Evolutionary conservation across 1,139 yeast species (phyloP).

Genomic region (Debaryomyces nepalensis): DNA sequence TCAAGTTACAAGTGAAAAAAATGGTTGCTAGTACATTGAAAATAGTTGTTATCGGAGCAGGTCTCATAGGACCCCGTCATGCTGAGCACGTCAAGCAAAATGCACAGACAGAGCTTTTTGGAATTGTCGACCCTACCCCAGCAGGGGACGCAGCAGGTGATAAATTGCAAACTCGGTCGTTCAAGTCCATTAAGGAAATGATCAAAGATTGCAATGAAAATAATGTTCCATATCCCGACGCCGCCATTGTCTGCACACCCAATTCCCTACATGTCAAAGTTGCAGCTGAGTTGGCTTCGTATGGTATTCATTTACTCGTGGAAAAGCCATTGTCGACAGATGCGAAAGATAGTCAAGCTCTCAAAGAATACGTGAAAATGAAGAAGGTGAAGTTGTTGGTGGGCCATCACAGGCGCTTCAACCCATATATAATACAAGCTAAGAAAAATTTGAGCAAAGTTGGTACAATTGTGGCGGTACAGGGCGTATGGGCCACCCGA

Average conservation of each 20-base stretch:
- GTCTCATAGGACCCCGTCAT: constrained; percentile 49
- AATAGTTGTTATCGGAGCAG: constrained; percentile 43
- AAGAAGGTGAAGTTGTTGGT: constrained; percentile 39
- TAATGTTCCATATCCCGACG: constrained; percentile 37
- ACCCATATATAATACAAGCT: constrained; percentile 43
- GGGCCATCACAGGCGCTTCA: constrained; percentile 51
- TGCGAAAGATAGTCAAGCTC: constrained; percentile 39
- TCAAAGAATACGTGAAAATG: constrained; percentile 31
- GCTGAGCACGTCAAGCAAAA: constrained; percentile 36
- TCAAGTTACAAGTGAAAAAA: not conserved
- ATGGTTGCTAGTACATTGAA: constrained; percentile 22
- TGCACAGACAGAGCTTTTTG: constrained; percentile 36
- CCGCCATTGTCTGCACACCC: constrained; percentile 50
- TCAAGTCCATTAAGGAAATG: constrained; percentile 32
- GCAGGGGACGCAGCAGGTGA: constrained; percentile 29
- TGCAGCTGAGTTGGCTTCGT: constrained; percentile 38
- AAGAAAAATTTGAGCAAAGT: constrained; percentile 34
- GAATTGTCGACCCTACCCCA: constrained; percentile 40
- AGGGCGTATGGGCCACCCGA: constrained; percentile 45
- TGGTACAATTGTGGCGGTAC: constrained; percentile 42
- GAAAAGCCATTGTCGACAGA: constrained; percentile 49
- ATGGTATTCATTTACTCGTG: constrained; percentile 43
- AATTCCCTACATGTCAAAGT: constrained; percentile 45
- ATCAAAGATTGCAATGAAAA: constrained; percentile 31
- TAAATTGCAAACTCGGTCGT: constrained; percentile 31